Base-by-base conservation (phyloP, 106 monocot genomes). In the Dendrobium catenatum region DNA sequence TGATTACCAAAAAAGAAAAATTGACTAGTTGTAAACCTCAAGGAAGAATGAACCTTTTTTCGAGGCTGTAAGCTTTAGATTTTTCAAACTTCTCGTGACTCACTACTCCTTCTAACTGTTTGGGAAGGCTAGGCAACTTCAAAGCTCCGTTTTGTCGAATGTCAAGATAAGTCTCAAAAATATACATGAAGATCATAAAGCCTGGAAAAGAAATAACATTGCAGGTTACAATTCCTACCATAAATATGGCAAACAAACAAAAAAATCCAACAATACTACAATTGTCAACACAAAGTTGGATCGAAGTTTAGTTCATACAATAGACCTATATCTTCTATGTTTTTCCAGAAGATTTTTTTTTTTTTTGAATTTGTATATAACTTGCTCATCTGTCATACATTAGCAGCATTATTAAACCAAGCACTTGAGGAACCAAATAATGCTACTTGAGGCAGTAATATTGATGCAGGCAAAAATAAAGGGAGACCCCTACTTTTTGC, bases 111-210 rank as follows among this genome's bases (percentile, higher is more conserved):
- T 83, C 84, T 48, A 98, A 81, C 79, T 86, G 86, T 82, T 92
- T 92, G 54, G 94, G 97, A 73, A 95, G 88, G 72, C 46, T 88
- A 20, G 92, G 89, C 54, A 92, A 82, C 87, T 91, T 98, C 61
- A 91, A 88, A 59, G 89, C 91, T 77, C 83, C 76, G 89, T 94
- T 89, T 80, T 98, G 97, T 58, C 97, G 87, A 70, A 94, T 86
- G 81, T 95, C 93, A 20, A 98, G 86, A 81, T 98, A 98, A 24
- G 92, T 94, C 87, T 98, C 97, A 80, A 98, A 98, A 61, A 98
- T 84, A 82, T 94, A 92, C 87, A 98, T 87, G 41, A 84, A 58
- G 77, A 94, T 51, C 92, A 98, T 98, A 88, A 98, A 94, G 9
- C 92, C 97, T 98, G 89, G 79, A 87, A 83, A 83, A 68, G 47